Evolutionary conservation across 1,139 yeast species (phyloP).

Genomic region (Pichia sp.): DNA sequence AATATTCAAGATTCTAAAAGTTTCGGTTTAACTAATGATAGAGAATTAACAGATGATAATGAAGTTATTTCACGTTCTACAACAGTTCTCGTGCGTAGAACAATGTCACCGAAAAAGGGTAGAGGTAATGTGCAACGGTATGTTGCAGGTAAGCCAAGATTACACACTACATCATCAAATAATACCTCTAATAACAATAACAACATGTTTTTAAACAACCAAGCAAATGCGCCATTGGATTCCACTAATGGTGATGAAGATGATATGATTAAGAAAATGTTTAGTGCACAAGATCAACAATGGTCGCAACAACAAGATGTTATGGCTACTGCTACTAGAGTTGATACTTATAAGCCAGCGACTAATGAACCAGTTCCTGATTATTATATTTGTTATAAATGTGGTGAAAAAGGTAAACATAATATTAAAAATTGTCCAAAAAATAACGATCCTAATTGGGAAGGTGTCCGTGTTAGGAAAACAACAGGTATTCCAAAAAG

Average conservation of each 20-base stretch:
- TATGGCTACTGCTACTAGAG: conserved; percentile 70
- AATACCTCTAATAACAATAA: conserved; percentile 4
- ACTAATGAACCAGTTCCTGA: conserved; percentile 75
- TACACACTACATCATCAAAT: conserved; percentile 24
- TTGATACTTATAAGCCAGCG: conserved; percentile 40
- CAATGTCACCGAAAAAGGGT: conserved; percentile 68
- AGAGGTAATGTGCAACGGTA: conserved; percentile 64
- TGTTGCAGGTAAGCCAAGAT: conserved; percentile 75
- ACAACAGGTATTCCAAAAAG: conserved; percentile 98
- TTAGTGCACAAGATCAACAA: conserved; percentile 83
- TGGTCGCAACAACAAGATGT: conserved; percentile 94
- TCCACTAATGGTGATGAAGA: conserved; percentile 64
- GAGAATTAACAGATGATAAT: conserved; percentile 81
- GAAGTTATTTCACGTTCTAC: conserved; percentile 81
- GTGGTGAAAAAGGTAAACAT: conserved; percentile 89
- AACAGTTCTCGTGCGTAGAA: conserved; percentile 72
- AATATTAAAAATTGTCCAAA: conserved; percentile 97
- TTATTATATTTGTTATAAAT: conserved; percentile 90
- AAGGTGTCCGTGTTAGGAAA: conserved; percentile 81
- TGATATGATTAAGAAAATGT: conserved; percentile 84
- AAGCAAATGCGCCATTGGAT: too few relatives aligned
- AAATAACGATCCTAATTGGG: conserved; percentile 86
- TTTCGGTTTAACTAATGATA: conserved; percentile 41
- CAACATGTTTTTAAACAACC: too few relatives aligned
- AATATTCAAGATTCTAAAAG: conserved; percentile 31